Evolutionary conservation across 495 filamentous ascomycete genomes (phyloP).

Genomic region (Aspergillus leporis): DNA sequence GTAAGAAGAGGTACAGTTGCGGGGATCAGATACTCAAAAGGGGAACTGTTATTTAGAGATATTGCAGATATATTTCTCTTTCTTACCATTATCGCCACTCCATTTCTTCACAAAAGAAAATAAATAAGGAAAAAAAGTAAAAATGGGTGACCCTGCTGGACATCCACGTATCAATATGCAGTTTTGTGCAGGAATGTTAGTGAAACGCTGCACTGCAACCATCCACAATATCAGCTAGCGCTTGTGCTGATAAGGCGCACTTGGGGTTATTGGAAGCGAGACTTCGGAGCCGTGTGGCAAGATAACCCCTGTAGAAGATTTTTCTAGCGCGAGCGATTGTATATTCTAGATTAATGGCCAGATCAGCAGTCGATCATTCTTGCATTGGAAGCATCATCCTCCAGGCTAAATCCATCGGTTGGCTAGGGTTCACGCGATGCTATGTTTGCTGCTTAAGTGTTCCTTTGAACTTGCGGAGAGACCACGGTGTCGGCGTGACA

Average conservation of each 20-base stretch:
- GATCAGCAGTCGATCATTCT: neutral
- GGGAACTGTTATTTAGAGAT: too few relatives aligned
- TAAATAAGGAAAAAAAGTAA: neutral
- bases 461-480: neutral
- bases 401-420: neutral
- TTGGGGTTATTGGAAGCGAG: neutral
- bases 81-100: neutral
- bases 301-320: neutral
- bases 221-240: neutral
- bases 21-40: too few relatives aligned
- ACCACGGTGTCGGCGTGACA: neutral
- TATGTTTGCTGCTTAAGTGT: neutral
- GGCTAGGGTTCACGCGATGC: neutral
- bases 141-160: neutral
- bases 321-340: neutral
- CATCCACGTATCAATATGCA: neutral
- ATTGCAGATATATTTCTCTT: neutral
- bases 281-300: neutral
- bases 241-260: neutral
- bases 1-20: too few relatives aligned
- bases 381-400: neutral
- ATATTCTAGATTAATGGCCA: neutral
- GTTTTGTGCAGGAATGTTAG: neutral
- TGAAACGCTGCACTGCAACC: slow-evolving; percentile 4
- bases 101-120: neutral